Conservation (phyloP, 768 basidiomycete genomes). For the Trichaptum fuscoviolaceum region DNA sequence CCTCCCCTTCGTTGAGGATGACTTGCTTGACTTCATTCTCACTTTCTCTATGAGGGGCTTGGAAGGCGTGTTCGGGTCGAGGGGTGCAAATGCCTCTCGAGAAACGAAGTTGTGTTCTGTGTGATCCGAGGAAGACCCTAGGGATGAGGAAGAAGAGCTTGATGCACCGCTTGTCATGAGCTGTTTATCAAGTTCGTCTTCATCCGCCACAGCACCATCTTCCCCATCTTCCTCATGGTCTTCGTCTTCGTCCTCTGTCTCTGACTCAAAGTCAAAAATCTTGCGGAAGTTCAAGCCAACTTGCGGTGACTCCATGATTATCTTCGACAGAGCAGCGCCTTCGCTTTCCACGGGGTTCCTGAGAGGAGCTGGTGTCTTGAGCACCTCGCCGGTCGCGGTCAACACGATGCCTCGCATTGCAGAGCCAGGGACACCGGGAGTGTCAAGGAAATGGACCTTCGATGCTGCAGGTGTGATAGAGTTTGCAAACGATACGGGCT, state of each 20-base stretch:
- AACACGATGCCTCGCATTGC: slow-evolving; percentile 63
- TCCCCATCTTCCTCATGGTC: slow-evolving; percentile 22
- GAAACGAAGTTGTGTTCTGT: neutral
- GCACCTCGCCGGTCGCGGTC: slow-evolving; percentile 69
- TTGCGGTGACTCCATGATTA: slow-evolving; percentile 65
- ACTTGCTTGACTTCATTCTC: neutral
- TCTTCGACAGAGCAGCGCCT: slow-evolving; percentile 49
- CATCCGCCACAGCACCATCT: slow-evolving; percentile 22
- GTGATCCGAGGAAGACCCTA: neutral
- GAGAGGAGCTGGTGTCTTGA: slow-evolving; percentile 62
- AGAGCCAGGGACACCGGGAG: slow-evolving; percentile 20
- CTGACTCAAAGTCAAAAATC: slow-evolving; percentile 62
- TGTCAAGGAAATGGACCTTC: slow-evolving; percentile 16
- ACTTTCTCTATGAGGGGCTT: neutral
- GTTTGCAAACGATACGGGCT: slow-evolving; percentile 18
- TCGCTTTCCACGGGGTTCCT: neutral
- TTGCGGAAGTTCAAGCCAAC: slow-evolving; percentile 71
- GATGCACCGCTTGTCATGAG: neutral
- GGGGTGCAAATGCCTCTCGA: slow-evolving; percentile 1
- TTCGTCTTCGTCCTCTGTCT: slow-evolving; percentile 22
- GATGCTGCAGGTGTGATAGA: slow-evolving; percentile 21
- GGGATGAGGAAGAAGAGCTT: neutral
- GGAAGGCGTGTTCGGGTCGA: neutral
- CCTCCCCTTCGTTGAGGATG: neutral
- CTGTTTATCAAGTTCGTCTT: slow-evolving; percentile 7